phyloP scores from a whole-genome alignment of 192 early-diverging fungal genomes.

The Coemansia sp. region DNA sequence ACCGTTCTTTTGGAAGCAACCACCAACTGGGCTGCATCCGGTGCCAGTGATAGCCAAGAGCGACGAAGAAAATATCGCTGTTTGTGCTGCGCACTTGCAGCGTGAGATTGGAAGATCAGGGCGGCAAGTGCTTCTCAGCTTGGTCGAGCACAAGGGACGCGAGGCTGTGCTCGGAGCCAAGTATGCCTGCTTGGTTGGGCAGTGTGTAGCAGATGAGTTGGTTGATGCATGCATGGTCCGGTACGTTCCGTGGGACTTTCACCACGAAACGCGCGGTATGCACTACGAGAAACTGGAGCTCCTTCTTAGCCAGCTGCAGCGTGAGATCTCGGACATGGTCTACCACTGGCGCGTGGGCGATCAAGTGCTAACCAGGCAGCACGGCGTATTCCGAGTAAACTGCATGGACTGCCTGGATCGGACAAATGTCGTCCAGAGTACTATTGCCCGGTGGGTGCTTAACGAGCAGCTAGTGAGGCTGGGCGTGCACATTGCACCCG shows the following conservation, averaged over 20 bases:
- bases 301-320: slow-evolving; percentile 64
- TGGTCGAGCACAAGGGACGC: slow-evolving; percentile 66
- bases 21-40: slow-evolving; percentile 67
- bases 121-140: slow-evolving; percentile 58
- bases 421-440: slow-evolving; percentile 86
- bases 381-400: slow-evolving; percentile 71
- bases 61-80: slow-evolving; percentile 54
- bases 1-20: slow-evolving; percentile 72
- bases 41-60: slow-evolving; percentile 57
- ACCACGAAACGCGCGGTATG: slow-evolving; percentile 88
- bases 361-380: slow-evolving; percentile 32
- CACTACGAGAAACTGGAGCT: slow-evolving; percentile 82
- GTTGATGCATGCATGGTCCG: slow-evolving; percentile 37
- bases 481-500: slow-evolving; percentile 63
- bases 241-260: slow-evolving; percentile 94
- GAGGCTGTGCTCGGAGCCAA: slow-evolving; percentile 63
- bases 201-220: slow-evolving; percentile 37
- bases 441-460: slow-evolving; percentile 62
- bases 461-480: slow-evolving; percentile 66
- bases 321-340: slow-evolving; percentile 63
- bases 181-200: slow-evolving; percentile 57
- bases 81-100: slow-evolving; percentile 58
- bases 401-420: slow-evolving; percentile 99
- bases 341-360: slow-evolving; percentile 49
- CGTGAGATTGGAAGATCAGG: slow-evolving; percentile 56